Percentiles rank a stretch among this genome's conserved stretches.
Evolutionary conservation across 345 rosid species (phyloP).

Genomic region (Syzygium aqueum): DNA sequence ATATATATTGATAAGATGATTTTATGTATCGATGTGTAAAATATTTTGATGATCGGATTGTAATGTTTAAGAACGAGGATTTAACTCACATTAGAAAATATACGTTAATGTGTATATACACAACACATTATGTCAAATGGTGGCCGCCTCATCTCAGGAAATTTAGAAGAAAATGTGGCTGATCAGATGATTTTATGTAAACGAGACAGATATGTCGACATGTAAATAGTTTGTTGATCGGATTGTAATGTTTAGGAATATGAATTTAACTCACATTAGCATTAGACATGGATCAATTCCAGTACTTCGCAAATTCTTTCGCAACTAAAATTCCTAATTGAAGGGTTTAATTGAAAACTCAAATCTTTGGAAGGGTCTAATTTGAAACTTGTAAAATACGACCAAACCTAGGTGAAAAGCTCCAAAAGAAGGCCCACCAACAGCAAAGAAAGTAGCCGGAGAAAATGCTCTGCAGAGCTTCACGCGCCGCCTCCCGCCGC

Average conservation of each 20-base stretch:
- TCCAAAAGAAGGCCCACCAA: not conserved
- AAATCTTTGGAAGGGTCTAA: not conserved
- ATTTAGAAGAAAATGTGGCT: not conserved
- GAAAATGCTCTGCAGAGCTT: constrained; percentile 22
- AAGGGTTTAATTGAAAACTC: not conserved
- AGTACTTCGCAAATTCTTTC: not conserved
- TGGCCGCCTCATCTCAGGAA: not conserved
- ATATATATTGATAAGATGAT: not conserved
- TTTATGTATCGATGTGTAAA: not conserved
- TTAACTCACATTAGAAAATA: not conserved
- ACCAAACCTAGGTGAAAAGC: not conserved
- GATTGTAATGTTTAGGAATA: not conserved
- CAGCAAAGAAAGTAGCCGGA: constrained; percentile 14
- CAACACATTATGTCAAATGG: not conserved
- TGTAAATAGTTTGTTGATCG: not conserved
- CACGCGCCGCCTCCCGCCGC: constrained; percentile 20
- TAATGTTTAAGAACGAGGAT: not conserved
- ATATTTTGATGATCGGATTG: not conserved
- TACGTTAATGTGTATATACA: too few species aligned
- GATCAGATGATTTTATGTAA: not conserved
- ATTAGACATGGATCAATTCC: not conserved
- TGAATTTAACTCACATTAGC: not conserved
- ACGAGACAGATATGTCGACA: fast-evolving
- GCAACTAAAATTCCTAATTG: not conserved
- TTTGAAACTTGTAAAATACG: not conserved